A percentile compares a stretch with the other conserved stretches of the same genome.
Conservation (phyloP, 2,329 filamentous ascomycete genomes). For the Phialophora tarda region DNA sequence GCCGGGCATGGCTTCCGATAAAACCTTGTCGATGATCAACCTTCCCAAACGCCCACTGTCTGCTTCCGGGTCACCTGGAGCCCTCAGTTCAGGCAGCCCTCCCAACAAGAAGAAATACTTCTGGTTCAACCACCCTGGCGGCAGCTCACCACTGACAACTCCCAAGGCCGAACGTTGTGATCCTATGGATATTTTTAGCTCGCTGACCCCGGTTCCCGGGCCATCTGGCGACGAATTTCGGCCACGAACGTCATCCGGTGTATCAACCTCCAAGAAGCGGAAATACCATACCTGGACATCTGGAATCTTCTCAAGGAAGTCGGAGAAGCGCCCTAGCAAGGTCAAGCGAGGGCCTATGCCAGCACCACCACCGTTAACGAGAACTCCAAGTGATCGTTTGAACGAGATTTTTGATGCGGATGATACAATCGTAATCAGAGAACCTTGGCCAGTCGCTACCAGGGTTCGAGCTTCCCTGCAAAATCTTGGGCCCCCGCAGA, state of each 20-base stretch:
- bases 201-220: slow-evolving; percentile 7
- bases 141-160: slow-evolving; percentile 43
- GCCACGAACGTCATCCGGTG: slow-evolving; percentile 43
- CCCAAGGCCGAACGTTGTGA: slow-evolving; percentile 39
- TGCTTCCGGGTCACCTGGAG: slow-evolving; percentile 44
- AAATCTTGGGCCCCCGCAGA: slow-evolving; percentile 7
- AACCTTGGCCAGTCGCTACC: slow-evolving; percentile 42
- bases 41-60: slow-evolving; percentile 50
- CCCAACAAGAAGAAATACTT: slow-evolving; percentile 41
- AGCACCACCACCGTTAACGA: slow-evolving; percentile 52
- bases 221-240: slow-evolving; percentile 33
- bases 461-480: slow-evolving; percentile 25
- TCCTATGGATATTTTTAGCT: slow-evolving; percentile 30
- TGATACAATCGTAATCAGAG: slow-evolving; percentile 55
- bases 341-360: slow-evolving; percentile 49
- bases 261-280: slow-evolving; percentile 65
- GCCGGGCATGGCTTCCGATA: slow-evolving; percentile 41
- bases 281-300: slow-evolving; percentile 71
- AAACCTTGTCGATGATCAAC: slow-evolving; percentile 34
- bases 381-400: slow-evolving; percentile 48
- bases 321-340: slow-evolving; percentile 53
- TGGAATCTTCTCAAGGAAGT: slow-evolving; percentile 57
- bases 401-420: slow-evolving; percentile 58
- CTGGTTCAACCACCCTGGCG: slow-evolving; percentile 42
- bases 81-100: slow-evolving; percentile 36